Percentiles rank a stretch among this genome's conserved stretches.
Evolutionary conservation across 768 basidiomycete species (phyloP).

Genomic region (Pleurotus giganteus): DNA sequence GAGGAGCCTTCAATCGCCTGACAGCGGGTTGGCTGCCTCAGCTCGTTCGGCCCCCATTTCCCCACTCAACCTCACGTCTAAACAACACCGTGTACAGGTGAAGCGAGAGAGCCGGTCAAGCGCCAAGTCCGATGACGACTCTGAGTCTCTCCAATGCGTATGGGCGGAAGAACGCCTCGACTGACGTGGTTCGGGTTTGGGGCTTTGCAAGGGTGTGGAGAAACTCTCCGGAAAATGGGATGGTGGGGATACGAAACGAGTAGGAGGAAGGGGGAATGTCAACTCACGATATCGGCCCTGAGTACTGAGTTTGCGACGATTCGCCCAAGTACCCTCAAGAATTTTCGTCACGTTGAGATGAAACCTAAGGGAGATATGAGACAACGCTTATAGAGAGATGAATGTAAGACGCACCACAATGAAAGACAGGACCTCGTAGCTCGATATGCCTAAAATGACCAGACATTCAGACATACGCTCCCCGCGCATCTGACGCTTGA

Average conservation of each 20-base stretch:
- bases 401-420: too few species aligned
- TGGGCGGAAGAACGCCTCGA: slow-evolving; percentile 83
- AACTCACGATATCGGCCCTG: slow-evolving; percentile 96
- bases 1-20: slow-evolving; percentile 46
- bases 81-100: slow-evolving; percentile 52
- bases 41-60: slow-evolving; percentile 96
- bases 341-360: slow-evolving; percentile 99
- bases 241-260: slow-evolving; percentile 92
- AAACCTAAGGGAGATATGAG: slow-evolving; percentile 60
- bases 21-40: slow-evolving; percentile 31
- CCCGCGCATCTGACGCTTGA: slow-evolving; percentile 99
- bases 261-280: slow-evolving; percentile 67
- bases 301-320: slow-evolving; percentile 98
- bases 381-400: slow-evolving; percentile 5
- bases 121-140: slow-evolving; percentile 63
- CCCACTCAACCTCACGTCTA: slow-evolving; percentile 88
- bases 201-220: slow-evolving; percentile 90
- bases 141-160: slow-evolving; percentile 52
- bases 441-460: slow-evolving; percentile 99
- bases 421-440: slow-evolving; percentile 91
- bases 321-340: slow-evolving; percentile 96
- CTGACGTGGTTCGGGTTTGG: slow-evolving; percentile 85
- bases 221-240: slow-evolving; percentile 99
- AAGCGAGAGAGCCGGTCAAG: slow-evolving; percentile 78
- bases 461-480: slow-evolving; percentile 99